Evolutionary conservation across 208 protist genomes (phyloP).

Genomic region (Crithidia thermophila): DNA sequence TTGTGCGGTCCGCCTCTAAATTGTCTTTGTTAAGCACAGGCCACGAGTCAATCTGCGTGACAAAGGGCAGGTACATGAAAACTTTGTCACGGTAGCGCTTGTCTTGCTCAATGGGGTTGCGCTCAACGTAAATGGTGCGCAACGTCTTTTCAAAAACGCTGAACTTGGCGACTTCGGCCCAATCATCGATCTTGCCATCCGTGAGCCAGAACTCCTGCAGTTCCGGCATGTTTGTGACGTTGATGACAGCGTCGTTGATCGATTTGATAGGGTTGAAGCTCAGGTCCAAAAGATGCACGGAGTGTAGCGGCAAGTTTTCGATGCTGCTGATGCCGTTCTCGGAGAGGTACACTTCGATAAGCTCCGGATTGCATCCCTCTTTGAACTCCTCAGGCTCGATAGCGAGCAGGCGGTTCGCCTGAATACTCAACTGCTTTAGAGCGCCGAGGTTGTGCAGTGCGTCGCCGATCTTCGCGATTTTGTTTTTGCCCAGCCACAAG

Average conservation of each 20-base stretch:
- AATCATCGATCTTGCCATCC: conserved; percentile 82
- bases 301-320: conserved; percentile 63
- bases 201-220: conserved; percentile 93
- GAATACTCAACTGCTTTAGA: conserved; percentile 77
- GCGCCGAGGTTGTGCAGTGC: conserved; percentile 56
- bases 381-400: conserved; percentile 74
- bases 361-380: conserved; percentile 48
- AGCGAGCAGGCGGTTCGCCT: conserved; percentile 85
- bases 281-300: conserved; percentile 68
- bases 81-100: conserved; percentile 90
- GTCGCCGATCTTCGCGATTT: conserved; percentile 75
- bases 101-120: conserved; percentile 91
- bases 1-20: conserved; percentile 76
- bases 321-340: conserved; percentile 84
- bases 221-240: conserved; percentile 63
- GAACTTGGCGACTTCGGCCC: conserved; percentile 83
- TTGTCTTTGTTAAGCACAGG: conserved; percentile 86
- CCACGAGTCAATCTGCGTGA: conserved; percentile 91
- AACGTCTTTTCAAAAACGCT: conserved; percentile 59
- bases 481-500: conserved; percentile 94
- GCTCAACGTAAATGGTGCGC: conserved; percentile 88
- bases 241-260: conserved; percentile 73
- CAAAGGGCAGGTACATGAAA: conserved; percentile 80
- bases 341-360: conserved; percentile 83
- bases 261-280: conserved; percentile 83